Evolutionary conservation across 805 yeast genomes (phyloP), one percentile per base, ranked within the genome.

Genomic region (Candida morakotiae): DNA sequence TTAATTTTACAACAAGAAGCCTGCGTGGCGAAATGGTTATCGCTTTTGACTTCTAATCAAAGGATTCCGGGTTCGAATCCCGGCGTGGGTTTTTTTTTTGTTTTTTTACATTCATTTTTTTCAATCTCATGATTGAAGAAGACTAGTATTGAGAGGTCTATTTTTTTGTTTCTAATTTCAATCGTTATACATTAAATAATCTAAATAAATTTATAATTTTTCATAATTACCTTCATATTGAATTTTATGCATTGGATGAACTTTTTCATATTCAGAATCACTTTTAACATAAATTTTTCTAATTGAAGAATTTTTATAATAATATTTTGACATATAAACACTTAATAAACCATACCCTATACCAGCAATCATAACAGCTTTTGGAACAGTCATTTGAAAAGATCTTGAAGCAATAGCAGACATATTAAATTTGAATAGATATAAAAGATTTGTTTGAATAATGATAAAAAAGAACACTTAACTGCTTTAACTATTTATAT

Each of bases 31-130:
- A 71, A 73, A 73, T 73, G 78, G 79, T 73, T 73, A 73, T 71
- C 79, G 78, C 79, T 75, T 73, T 73, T 73, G 78, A 73, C 78
- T 73, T 73, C 78, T 73, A 73, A 73, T 73, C 79, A 73, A 73
- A 71, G 72, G 78, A 73, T 72, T 73, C 72, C 71, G 78, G 75
- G 79, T 73, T 73, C 79, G 79, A 73, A 75, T 73, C 79, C 62
- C 67, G 67, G 58, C 67, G 57, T 62, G 67, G 67, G 67, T 62
- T 61, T 51, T 32, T 28, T 38, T 33, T 37, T 35, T 6, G 5
- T 13, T 8, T 24, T 24, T 24, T 24, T n/a, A n/a, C n/a, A n/a
- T n/a, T n/a, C n/a, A n/a, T n/a, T n/a, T n/a, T n/a, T n/a, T n/a
- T n/a, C n/a, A n/a, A n/a, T n/a, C n/a, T n/a, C n/a, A n/a, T n/a